phyloP scores from a whole-genome alignment of 257 asterid genomes.

The Solanum chiquidenum region DNA sequence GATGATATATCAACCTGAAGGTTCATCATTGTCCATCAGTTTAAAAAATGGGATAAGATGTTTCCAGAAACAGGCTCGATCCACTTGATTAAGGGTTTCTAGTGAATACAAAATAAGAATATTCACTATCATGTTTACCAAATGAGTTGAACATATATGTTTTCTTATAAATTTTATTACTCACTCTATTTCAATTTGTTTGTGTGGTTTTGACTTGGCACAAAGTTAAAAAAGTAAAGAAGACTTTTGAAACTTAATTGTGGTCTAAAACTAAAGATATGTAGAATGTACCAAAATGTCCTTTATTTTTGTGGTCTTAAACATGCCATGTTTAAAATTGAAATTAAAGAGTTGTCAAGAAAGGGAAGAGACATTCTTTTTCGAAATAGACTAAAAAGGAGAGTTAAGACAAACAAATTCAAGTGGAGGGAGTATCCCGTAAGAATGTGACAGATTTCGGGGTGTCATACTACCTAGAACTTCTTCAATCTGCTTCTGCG shows the following conservation, averaged over 20 bases:
- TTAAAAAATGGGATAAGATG: neutral
- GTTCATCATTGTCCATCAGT: neutral
- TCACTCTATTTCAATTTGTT: neutral
- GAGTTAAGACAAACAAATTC: neutral
- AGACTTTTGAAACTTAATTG: neutral
- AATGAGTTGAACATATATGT: neutral
- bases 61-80: neutral
- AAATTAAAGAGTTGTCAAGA: neutral
- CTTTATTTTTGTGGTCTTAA: neutral
- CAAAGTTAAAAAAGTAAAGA: neutral
- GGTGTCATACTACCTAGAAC: slow-evolving; percentile 34
- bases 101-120: neutral
- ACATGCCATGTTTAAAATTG: neutral
- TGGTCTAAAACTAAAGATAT: neutral
- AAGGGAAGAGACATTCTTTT: neutral
- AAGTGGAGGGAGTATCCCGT: neutral
- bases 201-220: neutral
- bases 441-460: neutral
- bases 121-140: neutral
- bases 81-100: neutral
- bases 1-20: neutral
- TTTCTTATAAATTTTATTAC: neutral
- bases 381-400: neutral
- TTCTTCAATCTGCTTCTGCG: slow-evolving; percentile 53
- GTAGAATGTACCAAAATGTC: neutral